phyloP scores from a whole-genome alignment of 106 monocot genomes.

The Triglochin maritima region DNA sequence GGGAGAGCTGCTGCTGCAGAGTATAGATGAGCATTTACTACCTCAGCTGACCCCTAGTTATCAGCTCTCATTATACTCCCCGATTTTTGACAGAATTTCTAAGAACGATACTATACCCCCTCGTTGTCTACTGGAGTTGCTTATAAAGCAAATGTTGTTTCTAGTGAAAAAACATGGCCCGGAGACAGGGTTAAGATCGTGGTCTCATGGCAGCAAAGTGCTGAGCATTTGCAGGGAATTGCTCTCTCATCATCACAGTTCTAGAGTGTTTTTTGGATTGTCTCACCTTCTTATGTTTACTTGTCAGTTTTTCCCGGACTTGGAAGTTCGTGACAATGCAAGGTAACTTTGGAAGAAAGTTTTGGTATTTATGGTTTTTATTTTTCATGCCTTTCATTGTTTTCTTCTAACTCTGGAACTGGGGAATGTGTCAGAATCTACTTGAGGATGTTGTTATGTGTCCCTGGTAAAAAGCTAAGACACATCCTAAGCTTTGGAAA shows the following conservation, averaged over 20 bases:
- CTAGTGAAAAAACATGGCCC: conserved; percentile 56
- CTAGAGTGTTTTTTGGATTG: conserved; percentile 49
- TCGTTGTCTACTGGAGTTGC: conserved; percentile 46
- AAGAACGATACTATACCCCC: conserved; percentile 55
- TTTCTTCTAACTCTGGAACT: neutral
- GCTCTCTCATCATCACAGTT: conserved; percentile 67
- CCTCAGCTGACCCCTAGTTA: conserved; percentile 46
- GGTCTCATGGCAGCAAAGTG: conserved; percentile 80
- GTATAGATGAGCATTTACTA: conserved; percentile 53
- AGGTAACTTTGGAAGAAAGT: conserved; percentile 31
- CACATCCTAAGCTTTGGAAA: conserved; percentile 39
- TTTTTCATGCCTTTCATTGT: neutral
- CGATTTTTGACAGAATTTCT: conserved; percentile 80
- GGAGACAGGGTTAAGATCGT: conserved; percentile 46
- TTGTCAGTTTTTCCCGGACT: conserved; percentile 73
- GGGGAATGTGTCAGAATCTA: conserved; percentile 37
- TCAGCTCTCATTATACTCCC: conserved; percentile 48
- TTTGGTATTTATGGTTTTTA: neutral
- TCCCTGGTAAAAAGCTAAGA: conserved; percentile 88
- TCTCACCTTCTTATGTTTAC: conserved; percentile 59
- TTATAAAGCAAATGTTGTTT: conserved; percentile 43
- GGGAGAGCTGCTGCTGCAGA: conserved; percentile 55
- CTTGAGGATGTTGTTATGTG: conserved; percentile 71
- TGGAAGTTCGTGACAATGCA: conserved; percentile 92
- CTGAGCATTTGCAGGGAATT: conserved; percentile 62